These are phyloP conservation scores for Lepiota subincarnata DNA, from an alignment of 768 basidiomycete genomes.

Conservation along the genomic window DNA sequence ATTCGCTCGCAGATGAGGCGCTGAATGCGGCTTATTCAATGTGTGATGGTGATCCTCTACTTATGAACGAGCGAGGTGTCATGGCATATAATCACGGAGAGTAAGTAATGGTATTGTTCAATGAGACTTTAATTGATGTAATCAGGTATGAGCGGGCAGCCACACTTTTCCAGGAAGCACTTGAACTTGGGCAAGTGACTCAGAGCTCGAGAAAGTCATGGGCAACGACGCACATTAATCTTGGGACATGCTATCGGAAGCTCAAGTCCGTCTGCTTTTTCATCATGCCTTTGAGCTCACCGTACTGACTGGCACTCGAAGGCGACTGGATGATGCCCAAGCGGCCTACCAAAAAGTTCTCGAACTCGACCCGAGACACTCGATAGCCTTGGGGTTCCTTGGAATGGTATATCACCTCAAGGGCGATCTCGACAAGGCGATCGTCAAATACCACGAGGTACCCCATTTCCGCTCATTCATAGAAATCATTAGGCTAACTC, in stretches of 20 bases:
- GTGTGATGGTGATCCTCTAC: conserved; percentile 84
- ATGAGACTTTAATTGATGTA: background rate
- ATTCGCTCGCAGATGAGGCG: conserved; percentile 80
- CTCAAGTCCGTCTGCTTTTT: conserved; percentile 49
- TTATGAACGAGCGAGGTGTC: conserved; percentile 91
- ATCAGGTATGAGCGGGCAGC: conserved; percentile 73
- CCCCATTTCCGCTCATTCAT: background rate
- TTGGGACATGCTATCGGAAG: conserved; percentile 86
- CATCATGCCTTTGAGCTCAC: background rate
- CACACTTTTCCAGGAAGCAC: conserved; percentile 64
- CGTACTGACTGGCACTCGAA: conserved; percentile 13
- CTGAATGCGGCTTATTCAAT: conserved; percentile 75
- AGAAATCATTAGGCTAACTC: background rate
- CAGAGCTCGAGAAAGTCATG: conserved; percentile 83
- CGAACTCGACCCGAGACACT: conserved; percentile 80
- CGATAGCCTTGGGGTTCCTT: conserved; percentile 78
- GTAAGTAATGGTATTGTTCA: conserved; percentile 37
- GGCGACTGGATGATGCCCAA: conserved; percentile 62
- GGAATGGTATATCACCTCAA: conserved; percentile 85
- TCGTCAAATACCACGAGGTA: conserved; percentile 91
- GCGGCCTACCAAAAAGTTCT: conserved; percentile 74
- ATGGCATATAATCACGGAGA: conserved; percentile 85
- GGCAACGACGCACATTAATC: conserved; percentile 87
- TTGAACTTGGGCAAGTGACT: conserved; percentile 79
- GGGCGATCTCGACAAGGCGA: conserved; percentile 72